Percentiles rank a stretch among this genome's conserved stretches.
Evolutionary conservation across 2,329 filamentous ascomycete species (phyloP).

Genomic region (Diaporthe sp.): DNA sequence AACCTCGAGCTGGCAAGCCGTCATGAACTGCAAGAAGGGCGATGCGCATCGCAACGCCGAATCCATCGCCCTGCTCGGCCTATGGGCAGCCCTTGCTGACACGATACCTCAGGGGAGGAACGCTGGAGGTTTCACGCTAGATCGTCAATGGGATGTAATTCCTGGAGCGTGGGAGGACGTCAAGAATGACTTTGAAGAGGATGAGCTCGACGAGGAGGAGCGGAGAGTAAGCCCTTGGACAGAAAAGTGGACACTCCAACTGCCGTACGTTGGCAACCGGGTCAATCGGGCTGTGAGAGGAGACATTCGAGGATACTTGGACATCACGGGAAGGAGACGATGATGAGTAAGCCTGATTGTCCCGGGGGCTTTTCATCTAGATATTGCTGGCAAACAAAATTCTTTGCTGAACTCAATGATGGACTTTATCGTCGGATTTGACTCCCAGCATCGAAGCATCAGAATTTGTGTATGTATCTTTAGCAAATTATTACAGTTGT

Average conservation of each 20-base stretch:
- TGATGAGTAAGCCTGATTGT: neutral
- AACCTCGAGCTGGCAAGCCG: constrained; percentile 28
- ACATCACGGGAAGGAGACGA: constrained; percentile 5
- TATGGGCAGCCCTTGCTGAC: constrained; percentile 34
- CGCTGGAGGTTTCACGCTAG: constrained; percentile 30
- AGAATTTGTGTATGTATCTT: neutral
- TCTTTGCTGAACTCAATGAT: neutral
- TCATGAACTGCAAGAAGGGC: constrained; percentile 34
- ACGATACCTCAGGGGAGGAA: neutral
- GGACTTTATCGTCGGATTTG: too few species aligned
- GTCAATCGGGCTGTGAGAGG: constrained; percentile 8
- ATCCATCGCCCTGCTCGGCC: constrained; percentile 25
- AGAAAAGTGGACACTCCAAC: constrained; percentile 5
- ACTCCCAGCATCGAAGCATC: neutral
- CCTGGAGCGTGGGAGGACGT: constrained; percentile 29
- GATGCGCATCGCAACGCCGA: constrained; percentile 37
- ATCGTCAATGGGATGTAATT: constrained; percentile 23
- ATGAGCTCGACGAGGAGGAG: constrained; percentile 27
- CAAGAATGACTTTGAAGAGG: constrained; percentile 18
- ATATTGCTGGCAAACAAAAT: neutral
- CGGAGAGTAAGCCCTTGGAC: constrained; percentile 11
- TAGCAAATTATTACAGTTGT: too few species aligned
- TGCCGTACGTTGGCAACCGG: constrained; percentile 1
- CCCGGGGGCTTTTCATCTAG: too few species aligned
- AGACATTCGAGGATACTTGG: constrained; percentile 6